These are phyloP conservation scores for Eutrema japonicum DNA, from an alignment of 345 rosid species.

Conservation along the genomic window DNA sequence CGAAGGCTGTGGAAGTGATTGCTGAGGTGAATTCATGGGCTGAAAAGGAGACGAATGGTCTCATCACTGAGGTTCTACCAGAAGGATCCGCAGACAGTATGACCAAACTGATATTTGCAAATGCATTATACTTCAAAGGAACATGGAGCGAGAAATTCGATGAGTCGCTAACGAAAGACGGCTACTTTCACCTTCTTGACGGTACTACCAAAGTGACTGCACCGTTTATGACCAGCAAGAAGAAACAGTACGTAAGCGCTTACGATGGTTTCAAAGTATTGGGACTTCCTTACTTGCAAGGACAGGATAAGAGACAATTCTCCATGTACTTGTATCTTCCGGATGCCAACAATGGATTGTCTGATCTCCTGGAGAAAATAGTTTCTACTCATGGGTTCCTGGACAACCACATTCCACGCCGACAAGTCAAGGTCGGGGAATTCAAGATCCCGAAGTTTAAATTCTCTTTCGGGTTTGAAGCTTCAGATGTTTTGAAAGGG, in stretches of 20 bases:
- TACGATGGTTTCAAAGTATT: constrained; percentile 75
- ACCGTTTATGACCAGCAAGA: constrained; percentile 78
- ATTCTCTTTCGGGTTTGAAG: constrained; percentile 62
- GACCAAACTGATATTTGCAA: constrained; percentile 67
- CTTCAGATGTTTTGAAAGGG: constrained; percentile 54
- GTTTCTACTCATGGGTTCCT: constrained; percentile 56
- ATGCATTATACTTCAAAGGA: constrained; percentile 86
- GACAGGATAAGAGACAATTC: constrained; percentile 65
- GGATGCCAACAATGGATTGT: constrained; percentile 61
- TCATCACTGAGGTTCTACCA: constrained; percentile 75
- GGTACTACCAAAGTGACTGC: constrained; percentile 56
- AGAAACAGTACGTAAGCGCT: constrained; percentile 55
- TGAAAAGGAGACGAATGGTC: constrained; percentile 71
- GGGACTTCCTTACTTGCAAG: constrained; percentile 74
- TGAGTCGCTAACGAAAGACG: constrained; percentile 53
- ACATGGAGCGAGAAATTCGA: constrained; percentile 78
- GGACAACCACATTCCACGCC: constrained; percentile 52
- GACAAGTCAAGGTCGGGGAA: constrained; percentile 49
- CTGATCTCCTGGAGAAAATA: constrained; percentile 53
- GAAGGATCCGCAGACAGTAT: constrained; percentile 57
- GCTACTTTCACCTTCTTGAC: constrained; percentile 65
- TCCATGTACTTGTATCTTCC: constrained; percentile 83
- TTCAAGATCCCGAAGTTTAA: constrained; percentile 68
- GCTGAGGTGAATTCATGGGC: constrained; percentile 77
- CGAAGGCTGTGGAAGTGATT: constrained; percentile 58